Conservation (phyloP, 768 basidiomycete genomes). For the Leccinum barrowsii region DNA sequence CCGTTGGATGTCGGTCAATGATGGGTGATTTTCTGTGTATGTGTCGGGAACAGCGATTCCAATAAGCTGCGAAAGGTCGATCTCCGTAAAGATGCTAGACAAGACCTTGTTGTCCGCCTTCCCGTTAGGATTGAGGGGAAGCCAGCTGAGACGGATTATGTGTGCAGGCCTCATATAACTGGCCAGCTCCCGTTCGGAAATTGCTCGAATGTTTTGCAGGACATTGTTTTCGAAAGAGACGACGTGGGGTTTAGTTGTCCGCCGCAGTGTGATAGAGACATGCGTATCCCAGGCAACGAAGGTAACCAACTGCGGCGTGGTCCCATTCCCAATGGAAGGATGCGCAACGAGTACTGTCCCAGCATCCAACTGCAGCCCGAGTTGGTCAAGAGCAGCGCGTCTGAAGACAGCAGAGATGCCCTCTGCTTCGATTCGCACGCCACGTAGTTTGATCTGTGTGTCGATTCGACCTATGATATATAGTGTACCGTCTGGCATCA, state of each 20-base stretch:
- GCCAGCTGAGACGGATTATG: constrained; percentile 45
- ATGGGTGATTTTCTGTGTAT: not conserved
- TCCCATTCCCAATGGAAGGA: constrained; percentile 38
- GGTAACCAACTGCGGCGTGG: constrained; percentile 37
- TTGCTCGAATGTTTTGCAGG: constrained; percentile 23
- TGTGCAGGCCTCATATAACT: constrained; percentile 52
- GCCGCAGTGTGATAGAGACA: constrained; percentile 37
- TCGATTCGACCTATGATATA: constrained; percentile 51
- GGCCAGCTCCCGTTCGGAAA: constrained; percentile 41
- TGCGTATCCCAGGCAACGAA: constrained; percentile 42
- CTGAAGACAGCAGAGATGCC: constrained; percentile 46
- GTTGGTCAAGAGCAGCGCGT: constrained; percentile 10
- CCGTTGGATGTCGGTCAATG: constrained; percentile 30
- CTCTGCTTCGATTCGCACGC: constrained; percentile 52
- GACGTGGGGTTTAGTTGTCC: constrained; percentile 28
- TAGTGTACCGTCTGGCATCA: constrained; percentile 47
- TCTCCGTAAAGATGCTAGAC: constrained; percentile 22
- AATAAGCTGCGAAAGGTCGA: constrained; percentile 21
- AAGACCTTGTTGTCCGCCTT: constrained; percentile 33
- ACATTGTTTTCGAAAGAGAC: constrained; percentile 31
- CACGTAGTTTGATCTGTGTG: constrained; percentile 49
- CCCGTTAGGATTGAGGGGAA: constrained; percentile 42
- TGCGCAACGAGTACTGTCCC: constrained; percentile 43
- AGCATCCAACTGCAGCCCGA: constrained; percentile 33
- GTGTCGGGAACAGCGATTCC: constrained; percentile 2